These are phyloP conservation scores for Lipomyces chichibuensis DNA, from an alignment of 805 yeast genomes.

Conservation along the genomic window DNA sequence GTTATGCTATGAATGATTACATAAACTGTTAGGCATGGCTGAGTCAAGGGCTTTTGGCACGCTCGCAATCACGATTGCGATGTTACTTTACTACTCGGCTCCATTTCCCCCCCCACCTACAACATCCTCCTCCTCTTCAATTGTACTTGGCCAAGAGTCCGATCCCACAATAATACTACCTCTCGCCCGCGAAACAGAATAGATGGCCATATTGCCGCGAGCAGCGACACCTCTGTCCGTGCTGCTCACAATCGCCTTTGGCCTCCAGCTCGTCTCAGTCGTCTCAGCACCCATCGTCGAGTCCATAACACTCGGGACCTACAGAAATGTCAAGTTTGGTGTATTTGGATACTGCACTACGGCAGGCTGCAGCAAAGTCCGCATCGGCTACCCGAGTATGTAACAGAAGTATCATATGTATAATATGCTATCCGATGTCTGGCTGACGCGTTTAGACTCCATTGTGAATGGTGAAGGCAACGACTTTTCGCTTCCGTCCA, in stretches of 20 bases:
- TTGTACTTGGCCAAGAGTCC: not conserved
- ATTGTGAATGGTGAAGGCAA: conserved; percentile 43
- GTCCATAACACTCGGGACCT: conserved; percentile 54
- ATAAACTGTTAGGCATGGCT: too few relatives aligned
- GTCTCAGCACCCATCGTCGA: conserved; percentile 63
- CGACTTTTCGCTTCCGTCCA: conserved; percentile 59
- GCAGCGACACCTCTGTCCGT: conserved; percentile 38
- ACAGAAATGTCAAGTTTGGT: conserved; percentile 59
- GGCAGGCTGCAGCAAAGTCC: conserved; percentile 47
- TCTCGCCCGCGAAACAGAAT: not conserved
- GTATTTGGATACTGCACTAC: conserved; percentile 68
- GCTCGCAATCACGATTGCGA: too few relatives aligned
- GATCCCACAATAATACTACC: not conserved
- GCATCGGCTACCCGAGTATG: conserved; percentile 50
- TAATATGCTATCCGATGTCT: not conserved
- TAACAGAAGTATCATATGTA: conserved; percentile 3
- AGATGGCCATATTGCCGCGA: conserved; percentile 25
- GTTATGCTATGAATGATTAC: too few relatives aligned
- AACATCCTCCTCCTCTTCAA: not conserved
- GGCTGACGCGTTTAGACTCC: conserved; percentile 18
- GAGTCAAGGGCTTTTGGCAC: too few relatives aligned
- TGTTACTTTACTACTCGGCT: too few relatives aligned
- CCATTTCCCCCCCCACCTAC: too few relatives aligned
- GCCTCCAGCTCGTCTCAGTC: conserved; percentile 61
- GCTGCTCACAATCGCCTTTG: conserved; percentile 54